These are phyloP conservation scores for Scedosporium boydii DNA, from an alignment of 2,329 filamentous ascomycete genomes.

Conservation along the genomic window DNA sequence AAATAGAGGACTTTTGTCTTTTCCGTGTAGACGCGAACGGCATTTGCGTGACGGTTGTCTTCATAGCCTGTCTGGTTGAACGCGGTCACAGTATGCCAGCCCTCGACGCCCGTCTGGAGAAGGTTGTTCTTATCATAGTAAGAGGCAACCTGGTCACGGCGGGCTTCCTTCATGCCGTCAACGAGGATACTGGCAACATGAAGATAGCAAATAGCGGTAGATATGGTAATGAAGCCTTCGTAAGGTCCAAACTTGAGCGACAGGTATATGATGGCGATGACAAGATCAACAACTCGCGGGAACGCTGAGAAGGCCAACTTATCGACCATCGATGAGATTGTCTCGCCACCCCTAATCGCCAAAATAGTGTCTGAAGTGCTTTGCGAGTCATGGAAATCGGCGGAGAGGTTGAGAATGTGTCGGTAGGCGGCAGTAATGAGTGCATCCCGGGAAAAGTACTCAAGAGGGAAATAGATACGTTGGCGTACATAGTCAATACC, in stretches of 20 bases:
- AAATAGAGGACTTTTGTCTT: constrained; percentile 25
- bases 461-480: constrained; percentile 49
- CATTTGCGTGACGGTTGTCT: constrained; percentile 41
- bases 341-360: constrained; percentile 44
- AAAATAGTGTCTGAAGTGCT: constrained; percentile 49
- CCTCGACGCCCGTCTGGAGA: constrained; percentile 44
- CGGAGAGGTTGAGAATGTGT: constrained; percentile 50
- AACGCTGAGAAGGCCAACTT: constrained; percentile 47
- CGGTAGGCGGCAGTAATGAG: constrained; percentile 46
- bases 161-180: constrained; percentile 35
- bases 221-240: constrained; percentile 52
- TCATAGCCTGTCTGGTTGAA: constrained; percentile 52
- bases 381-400: constrained; percentile 52
- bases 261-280: constrained; percentile 50
- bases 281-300: constrained; percentile 51
- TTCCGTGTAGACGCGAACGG: constrained; percentile 23
- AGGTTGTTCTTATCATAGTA: constrained; percentile 47
- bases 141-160: constrained; percentile 40
- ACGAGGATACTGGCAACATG: constrained; percentile 44
- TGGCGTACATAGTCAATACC: constrained; percentile 43
- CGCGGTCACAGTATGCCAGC: constrained; percentile 49
- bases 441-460: constrained; percentile 45
- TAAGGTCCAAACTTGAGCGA: constrained; percentile 50
- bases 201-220: constrained; percentile 46
- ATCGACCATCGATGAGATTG: constrained; percentile 47